phyloP scores from a whole-genome alignment of 2,329 filamentous ascomycete genomes.

The Byssochlamys sp. region DNA sequence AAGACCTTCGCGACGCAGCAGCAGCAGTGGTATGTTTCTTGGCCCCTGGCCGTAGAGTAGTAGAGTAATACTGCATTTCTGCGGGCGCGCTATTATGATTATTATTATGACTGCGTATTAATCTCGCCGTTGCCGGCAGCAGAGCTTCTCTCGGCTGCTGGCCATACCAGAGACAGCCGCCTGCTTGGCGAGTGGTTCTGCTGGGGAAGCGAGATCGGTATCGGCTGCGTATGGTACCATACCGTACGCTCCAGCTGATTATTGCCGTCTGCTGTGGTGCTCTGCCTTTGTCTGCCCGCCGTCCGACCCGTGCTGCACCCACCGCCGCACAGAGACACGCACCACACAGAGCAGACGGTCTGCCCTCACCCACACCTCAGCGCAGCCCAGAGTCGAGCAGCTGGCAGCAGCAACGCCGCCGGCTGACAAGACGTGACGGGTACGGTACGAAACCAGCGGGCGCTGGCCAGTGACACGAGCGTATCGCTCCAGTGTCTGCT shows the following conservation, averaged over 20 bases:
- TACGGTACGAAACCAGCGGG: neutral
- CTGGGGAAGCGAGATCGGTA: neutral
- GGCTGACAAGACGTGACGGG: neutral
- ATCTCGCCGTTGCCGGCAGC: neutral
- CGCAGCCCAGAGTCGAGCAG: neutral
- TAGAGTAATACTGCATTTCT: neutral
- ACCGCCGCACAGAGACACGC: neutral
- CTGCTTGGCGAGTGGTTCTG: neutral
- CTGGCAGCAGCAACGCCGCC: neutral
- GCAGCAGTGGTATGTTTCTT: neutral
- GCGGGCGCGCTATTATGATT: neutral
- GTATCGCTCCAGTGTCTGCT: slow-evolving; percentile 17
- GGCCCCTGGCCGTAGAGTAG: neutral
- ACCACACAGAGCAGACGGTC: neutral
- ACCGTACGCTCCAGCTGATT: neutral
- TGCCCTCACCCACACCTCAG: neutral
- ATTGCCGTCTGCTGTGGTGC: neutral
- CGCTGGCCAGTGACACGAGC: neutral
- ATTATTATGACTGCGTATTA: neutral
- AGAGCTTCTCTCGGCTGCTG: neutral
- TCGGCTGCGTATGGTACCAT: neutral
- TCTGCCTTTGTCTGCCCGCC: neutral
- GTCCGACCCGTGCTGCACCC: neutral
- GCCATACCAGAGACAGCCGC: neutral
- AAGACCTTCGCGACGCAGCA: neutral